Evolutionary conservation across 306 rosid genomes (phyloP), one percentile per base, ranked within the genome.

Genomic region (Quercus berberidifolia): DNA sequence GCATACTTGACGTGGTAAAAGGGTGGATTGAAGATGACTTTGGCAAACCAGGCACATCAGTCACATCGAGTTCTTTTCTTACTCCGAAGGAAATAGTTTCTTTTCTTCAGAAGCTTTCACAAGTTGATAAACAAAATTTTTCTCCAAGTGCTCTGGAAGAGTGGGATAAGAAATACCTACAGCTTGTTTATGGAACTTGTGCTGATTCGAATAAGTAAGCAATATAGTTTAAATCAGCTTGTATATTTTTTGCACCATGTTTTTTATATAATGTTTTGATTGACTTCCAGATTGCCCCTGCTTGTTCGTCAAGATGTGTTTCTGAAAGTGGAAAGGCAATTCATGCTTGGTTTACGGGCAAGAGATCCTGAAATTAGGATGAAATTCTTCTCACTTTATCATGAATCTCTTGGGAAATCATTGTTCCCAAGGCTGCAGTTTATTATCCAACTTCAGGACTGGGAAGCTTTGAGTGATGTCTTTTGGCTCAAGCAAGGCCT

Each of bases 401-500:
- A 96, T 17, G 98, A 93, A 70, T 89, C 92, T 75, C 97, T 96
- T 21, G 90, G 78, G 54, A 93, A 93, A 88, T 81, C 96, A 57
- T 86, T 96, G 78, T 96, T 96, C 69, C 71, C 82, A 54, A 90
- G 99, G 88, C 97, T 96, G 67, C 98, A 91, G 76, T 96, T 85
- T 86, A 90, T 96, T 69, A 91, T 96, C 83, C 98, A 96, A 79
- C 12, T 76, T 82, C 99, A 96, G 81, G 94, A 96, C 49, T 96
- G 99, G 99, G 97, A 86, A 80, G 96, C 98, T 74, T 85, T 96
- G 86, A 90, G 97, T 81, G 97, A 93, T 83, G 94, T 91, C 82
- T 96, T 96, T 85, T 96, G 99, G 99, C 97, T 96, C 85, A 96
- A 96, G 81, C 99, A 96, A 85, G 99, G 99, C 78, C 99, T 96